Conservation (phyloP, 129 eudicot genomes). For the Solidago caesia region DNA sequence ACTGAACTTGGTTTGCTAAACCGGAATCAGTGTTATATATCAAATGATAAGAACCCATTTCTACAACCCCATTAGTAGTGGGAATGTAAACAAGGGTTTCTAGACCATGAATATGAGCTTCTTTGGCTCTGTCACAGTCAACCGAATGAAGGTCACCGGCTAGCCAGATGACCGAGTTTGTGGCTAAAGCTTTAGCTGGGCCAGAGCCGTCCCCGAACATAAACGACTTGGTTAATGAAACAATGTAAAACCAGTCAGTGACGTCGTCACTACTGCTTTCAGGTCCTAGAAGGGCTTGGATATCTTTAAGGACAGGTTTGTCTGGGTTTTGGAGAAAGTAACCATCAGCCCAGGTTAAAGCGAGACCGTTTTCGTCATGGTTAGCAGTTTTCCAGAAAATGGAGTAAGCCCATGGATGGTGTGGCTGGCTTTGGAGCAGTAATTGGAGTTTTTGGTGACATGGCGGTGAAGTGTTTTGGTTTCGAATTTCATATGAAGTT, state of each 20-base stretch:
- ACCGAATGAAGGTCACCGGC: conserved; percentile 39
- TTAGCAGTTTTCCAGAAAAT: conserved; percentile 57
- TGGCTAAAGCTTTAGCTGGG: conserved; percentile 38
- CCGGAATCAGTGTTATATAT: conserved; percentile 37
- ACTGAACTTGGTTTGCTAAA: conserved; percentile 30
- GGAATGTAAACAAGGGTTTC: conserved; percentile 62
- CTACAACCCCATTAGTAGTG: conserved; percentile 55
- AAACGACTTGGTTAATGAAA: conserved; percentile 46
- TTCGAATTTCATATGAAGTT: conserved; percentile 13
- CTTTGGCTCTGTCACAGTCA: conserved; percentile 59
- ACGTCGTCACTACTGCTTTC: conserved; percentile 12
- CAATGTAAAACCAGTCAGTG: conserved; percentile 54
- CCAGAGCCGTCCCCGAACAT: conserved; percentile 43
- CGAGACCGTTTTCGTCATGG: conserved; percentile 7
- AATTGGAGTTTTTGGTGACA: conserved; percentile 45
- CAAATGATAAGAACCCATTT: conserved; percentile 50
- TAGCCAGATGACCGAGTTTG: conserved; percentile 52
- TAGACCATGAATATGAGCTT: conserved; percentile 66
- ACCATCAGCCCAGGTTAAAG: conserved; percentile 60
- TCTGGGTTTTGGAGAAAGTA: conserved; percentile 37
- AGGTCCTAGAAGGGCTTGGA: conserved; percentile 31
- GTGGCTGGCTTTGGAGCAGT: conserved; percentile 46
- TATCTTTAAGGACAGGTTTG: conserved; percentile 29
- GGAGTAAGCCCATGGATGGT: conserved; percentile 62
- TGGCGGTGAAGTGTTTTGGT: neutral